Evolutionary conservation across 768 basidiomycete species (phyloP), one percentile per base, ranked within the genome.

Genomic region (Phaeotremella fagi): DNA sequence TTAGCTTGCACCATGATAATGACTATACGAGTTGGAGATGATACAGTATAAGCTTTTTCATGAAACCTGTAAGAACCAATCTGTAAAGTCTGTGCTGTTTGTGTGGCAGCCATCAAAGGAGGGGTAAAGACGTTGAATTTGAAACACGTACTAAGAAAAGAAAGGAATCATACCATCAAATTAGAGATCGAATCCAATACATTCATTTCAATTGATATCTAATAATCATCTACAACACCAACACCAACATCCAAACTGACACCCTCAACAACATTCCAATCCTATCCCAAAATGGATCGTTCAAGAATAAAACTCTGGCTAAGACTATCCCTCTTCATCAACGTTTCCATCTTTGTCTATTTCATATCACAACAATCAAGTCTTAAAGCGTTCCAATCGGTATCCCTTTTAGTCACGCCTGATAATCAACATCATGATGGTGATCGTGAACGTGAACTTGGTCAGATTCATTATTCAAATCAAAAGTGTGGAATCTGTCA

Each of bases 401-500:
- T 22, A 7, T n/a, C 11, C 22, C 38, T 9, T 6, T 20, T 14
- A 11, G 11, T 18, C 38, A 12, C 7, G 12, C 12, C 12, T 12
- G 38, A 11, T 12, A 12, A 12, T 41, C 12, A 7, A 12, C 22
- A 20, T 11, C 9, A 18, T 6, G 22, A 22, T 12, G 38, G 38
- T 16, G 16, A 16, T 12, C 22, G 38, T 7, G 38, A 7, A 41
- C 9, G 38, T 12, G 12, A 18, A 41, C 12, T 41, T 41, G 7
- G 38, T 11, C 31, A 16, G 31, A 7, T 7, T 9, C 7, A 20
- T 7, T 11, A 22, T 11, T 12, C n/a, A n/a, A 41, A 22, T 12
- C 12, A 18, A 18, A 18, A 42, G 25, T 47, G 54, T 31, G 31
- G 50, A 25, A 53, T 65, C 54, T 61, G 60, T 38, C 31, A 54